Evolutionary conservation across 805 yeast genomes (phyloP).

Genomic region (Huiozyma sinensis): DNA sequence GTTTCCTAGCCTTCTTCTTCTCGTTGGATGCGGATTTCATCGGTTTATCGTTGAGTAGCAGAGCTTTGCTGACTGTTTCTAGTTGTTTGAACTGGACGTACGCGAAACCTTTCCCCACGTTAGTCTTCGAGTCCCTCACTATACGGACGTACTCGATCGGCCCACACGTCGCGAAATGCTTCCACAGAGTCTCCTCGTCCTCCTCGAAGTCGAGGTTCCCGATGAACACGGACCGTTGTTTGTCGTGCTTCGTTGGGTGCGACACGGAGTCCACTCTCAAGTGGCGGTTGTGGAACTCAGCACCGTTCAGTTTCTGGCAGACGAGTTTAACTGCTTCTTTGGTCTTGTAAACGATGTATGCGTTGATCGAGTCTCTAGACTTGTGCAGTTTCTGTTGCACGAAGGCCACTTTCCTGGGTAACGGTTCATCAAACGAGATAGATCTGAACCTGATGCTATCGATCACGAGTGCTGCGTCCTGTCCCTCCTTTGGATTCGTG

Average conservation of each 20-base stretch:
- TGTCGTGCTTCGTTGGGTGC: slow-evolving; percentile 80
- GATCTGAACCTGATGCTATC: slow-evolving; percentile 85
- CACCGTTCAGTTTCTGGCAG: slow-evolving; percentile 47
- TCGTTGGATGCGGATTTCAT: slow-evolving; percentile 24
- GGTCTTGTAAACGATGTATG: slow-evolving; percentile 70
- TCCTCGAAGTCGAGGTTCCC: slow-evolving; percentile 94
- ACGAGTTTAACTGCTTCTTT: slow-evolving; percentile 32
- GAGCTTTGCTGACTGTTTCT: slow-evolving; percentile 67
- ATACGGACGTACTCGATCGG: slow-evolving; percentile 82
- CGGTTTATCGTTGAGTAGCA: slow-evolving; percentile 63
- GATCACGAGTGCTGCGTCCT: slow-evolving; percentile 29
- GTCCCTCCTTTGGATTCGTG: slow-evolving; percentile 8
- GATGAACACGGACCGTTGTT: slow-evolving; percentile 74
- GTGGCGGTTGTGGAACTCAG: slow-evolving; percentile 60
- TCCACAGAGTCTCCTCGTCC: slow-evolving; percentile 82
- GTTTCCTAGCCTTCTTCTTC: slow-evolving; percentile 38
- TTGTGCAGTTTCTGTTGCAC: slow-evolving; percentile 68
- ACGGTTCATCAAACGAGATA: slow-evolving; percentile 73
- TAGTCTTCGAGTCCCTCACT: slow-evolving; percentile 85
- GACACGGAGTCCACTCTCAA: slow-evolving; percentile 87
- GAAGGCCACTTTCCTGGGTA: slow-evolving; percentile 89
- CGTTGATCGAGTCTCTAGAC: slow-evolving; percentile 71
- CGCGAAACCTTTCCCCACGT: slow-evolving; percentile 95
- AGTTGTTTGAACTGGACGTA: slow-evolving; percentile 80
- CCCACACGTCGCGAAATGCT: slow-evolving; percentile 56